Evolutionary conservation across 805 yeast genomes (phyloP).

Genomic region (Pichia heedii): DNA sequence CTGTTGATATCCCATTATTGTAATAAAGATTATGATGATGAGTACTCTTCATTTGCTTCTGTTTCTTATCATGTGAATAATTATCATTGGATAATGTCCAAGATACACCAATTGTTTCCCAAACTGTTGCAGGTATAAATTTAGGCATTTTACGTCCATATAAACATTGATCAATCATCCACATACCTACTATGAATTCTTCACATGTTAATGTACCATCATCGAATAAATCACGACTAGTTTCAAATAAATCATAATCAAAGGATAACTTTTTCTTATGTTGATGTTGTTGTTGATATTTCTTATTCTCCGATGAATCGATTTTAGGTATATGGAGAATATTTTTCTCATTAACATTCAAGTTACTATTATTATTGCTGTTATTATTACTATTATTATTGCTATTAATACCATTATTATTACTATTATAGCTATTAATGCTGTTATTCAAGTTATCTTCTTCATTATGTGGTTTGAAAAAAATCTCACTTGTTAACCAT

Average conservation of each 20-base stretch:
- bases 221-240: conserved; percentile 46
- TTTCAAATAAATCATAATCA: neutral
- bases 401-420: no score
- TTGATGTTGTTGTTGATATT: neutral
- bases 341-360: neutral
- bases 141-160: conserved; percentile 88
- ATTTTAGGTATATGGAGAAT: no score
- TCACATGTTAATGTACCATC: conserved; percentile 74
- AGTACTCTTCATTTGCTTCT: neutral
- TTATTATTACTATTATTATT: neutral
- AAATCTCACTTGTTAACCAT: conserved; percentile 1
- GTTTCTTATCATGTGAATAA: neutral
- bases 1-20: neutral
- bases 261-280: neutral
- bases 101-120: conserved; percentile 38
- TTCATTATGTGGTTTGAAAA: no score
- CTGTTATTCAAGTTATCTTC: neutral
- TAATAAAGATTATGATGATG: neutral
- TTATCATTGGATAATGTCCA: neutral
- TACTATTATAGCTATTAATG: no score
- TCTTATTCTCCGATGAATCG: neutral
- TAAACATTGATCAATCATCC: conserved; percentile 93
- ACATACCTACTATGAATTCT: conserved; percentile 92
- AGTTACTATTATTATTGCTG: neutral
- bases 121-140: conserved; percentile 54